Base-by-base conservation (phyloP, 2,329 filamentous ascomycete species). In the Aureobasidium sp. region DNA sequence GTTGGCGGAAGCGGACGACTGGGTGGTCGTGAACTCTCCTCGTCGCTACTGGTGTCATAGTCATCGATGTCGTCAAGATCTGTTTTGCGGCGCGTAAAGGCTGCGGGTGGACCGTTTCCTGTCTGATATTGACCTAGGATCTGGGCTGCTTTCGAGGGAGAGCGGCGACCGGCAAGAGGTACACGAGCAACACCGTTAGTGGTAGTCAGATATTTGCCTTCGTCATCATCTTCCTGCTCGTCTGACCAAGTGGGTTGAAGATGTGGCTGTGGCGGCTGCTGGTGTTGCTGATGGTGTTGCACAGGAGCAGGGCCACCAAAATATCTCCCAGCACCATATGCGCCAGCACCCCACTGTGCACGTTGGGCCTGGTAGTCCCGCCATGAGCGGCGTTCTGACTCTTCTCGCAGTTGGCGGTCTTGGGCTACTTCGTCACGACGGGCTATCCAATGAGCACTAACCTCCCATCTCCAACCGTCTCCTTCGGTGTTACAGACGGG, bases 401-500 rank as follows among this genome's bases (percentile, higher is more conserved):
- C 67, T 63, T 74, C 71, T 34, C 73, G 70, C 49, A 76, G 72
- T 44, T 70, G 71, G 31, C 75, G 72, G 55, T 91, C 79, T 22
- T 78, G 78, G 6, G 67, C 69, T 2, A 74, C 61, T 3, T 69
- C 71, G 11, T 91, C 86, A 47, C 87, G 80, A 4, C 87, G 88
- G 39, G 87, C 85, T 2, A 89, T 65, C 89, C 94, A 99, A 67
- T 84, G 85, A 0, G 84, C 81, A 70, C 86, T 95, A 0, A 92
- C 84, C 69, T 97, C 91, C 94, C 94, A 99, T 48, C 81, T 82
- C 93, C 93, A 99, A 25, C 94, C 94, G 73, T 99, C 90, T 37
- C 93, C 93, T 0, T 85, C 89, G 1, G 91, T 96, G 70, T 89
- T 97, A 73, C 84, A 85, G 49, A 97, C 78, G 0, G 94, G 94